Conservation (phyloP, 768 basidiomycete genomes). For the Termitomyces eurrhizus region DNA sequence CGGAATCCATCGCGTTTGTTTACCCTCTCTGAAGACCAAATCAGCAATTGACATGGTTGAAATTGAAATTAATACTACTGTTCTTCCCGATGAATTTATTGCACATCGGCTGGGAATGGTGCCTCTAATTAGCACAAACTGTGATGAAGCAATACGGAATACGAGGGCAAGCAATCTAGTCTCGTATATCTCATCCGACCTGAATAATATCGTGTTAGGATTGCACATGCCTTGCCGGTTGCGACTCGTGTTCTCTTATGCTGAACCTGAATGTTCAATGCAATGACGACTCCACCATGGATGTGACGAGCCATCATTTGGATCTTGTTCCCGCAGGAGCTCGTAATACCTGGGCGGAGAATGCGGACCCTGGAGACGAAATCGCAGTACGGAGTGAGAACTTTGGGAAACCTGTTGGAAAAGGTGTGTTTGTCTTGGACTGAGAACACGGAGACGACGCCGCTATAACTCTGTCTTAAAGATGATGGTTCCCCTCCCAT, state of each 20-base stretch:
- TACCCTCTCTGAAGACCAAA: constrained; percentile 2
- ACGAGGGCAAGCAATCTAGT: constrained; percentile 49
- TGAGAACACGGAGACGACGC: background rate
- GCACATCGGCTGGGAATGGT: constrained; percentile 95
- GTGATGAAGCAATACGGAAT: constrained; percentile 83
- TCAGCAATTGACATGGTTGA: constrained; percentile 97
- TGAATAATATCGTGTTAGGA: constrained; percentile 50
- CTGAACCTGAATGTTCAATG: constrained; percentile 78
- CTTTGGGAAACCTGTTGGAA: constrained; percentile 84
- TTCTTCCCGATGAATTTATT: constrained; percentile 95
- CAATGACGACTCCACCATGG: constrained; percentile 68
- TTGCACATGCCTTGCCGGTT: constrained; percentile 83
- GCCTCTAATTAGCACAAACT: constrained; percentile 82
- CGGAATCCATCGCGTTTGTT: constrained; percentile 24
- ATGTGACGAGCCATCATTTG: constrained; percentile 84
- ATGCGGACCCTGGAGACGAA: constrained; percentile 56
- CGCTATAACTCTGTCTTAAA: constrained; percentile 21
- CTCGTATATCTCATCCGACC: background rate
- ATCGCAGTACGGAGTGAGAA: constrained; percentile 65
- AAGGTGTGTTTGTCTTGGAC: constrained; percentile 41
- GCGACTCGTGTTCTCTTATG: constrained; percentile 81
- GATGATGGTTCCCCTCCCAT: constrained; percentile 67
- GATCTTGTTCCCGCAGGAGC: constrained; percentile 48
- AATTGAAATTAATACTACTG: constrained; percentile 86
- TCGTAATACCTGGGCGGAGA: constrained; percentile 18